phyloP scores from a whole-genome alignment of 805 yeast genomes.

The Lipomyces oligophaga region DNA sequence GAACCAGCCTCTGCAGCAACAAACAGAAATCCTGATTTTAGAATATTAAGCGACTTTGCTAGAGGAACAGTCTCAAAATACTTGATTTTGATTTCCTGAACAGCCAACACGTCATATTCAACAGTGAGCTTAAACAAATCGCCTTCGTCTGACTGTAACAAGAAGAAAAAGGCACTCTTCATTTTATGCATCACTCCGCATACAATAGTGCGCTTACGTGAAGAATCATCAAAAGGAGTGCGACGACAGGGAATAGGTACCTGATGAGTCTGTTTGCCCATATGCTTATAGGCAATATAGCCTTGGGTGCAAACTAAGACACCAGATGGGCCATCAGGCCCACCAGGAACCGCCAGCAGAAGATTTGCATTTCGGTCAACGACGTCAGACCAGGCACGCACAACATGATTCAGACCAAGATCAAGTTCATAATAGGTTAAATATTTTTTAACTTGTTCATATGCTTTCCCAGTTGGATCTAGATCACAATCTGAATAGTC shows the following conservation, averaged over 20 bases:
- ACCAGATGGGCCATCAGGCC: constrained; percentile 67
- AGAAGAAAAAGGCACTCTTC: constrained; percentile 55
- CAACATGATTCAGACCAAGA: constrained; percentile 75
- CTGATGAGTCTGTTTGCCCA: constrained; percentile 36
- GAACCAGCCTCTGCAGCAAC: constrained; percentile 61
- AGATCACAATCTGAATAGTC: constrained; percentile 45
- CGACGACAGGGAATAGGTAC: constrained; percentile 57
- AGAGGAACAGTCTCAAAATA: constrained; percentile 77
- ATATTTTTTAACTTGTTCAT: constrained; percentile 31
- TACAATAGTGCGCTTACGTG: constrained; percentile 42
- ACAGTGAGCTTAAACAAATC: constrained; percentile 68
- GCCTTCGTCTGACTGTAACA: constrained; percentile 68
- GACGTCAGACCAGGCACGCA: constrained; percentile 47
- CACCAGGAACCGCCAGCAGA: constrained; percentile 68
- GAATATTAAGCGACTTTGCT: constrained; percentile 52
- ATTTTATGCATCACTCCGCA: constrained; percentile 62
- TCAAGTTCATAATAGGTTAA: constrained; percentile 78
- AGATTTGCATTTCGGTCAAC: constrained; percentile 46
- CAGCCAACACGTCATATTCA: constrained; percentile 43
- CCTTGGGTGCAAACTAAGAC: constrained; percentile 60
- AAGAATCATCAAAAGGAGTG: constrained; percentile 22
- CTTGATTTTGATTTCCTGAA: constrained; percentile 47
- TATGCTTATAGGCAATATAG: constrained; percentile 44
- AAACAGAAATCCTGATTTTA: constrained; percentile 72
- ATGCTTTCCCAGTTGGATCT: constrained; percentile 29